These are phyloP conservation scores for Ganoderma leucocontextum DNA, from an alignment of 1,284 basidiomycete species.

Conservation along the genomic window DNA sequence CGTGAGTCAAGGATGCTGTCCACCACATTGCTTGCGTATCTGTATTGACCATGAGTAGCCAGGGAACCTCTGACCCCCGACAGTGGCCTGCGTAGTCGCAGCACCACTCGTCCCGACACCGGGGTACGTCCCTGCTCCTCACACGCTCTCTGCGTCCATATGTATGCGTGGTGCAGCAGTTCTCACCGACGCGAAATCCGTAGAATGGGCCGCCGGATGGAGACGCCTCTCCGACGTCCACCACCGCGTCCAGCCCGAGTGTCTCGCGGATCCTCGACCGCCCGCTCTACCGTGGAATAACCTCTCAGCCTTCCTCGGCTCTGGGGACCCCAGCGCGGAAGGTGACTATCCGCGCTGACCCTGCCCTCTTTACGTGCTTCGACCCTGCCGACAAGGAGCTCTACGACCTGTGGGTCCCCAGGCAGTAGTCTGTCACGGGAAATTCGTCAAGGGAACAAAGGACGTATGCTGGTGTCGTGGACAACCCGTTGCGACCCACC, in stretches of 20 bases:
- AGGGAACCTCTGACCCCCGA: conserved; percentile 28
- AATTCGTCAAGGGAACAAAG: background rate
- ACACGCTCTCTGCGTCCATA: background rate
- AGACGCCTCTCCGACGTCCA: conserved; percentile 35
- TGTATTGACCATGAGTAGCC: conserved; percentile 3
- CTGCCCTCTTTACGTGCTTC: conserved; percentile 72
- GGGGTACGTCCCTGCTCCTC: conserved; percentile 16
- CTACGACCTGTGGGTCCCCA: conserved; percentile 78
- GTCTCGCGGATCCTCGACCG: conserved; percentile 28
- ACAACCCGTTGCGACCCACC: background rate
- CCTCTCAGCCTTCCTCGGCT: conserved; percentile 34
- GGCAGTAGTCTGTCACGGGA: conserved; percentile 29
- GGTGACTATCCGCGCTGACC: conserved; percentile 65
- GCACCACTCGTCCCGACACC: conserved; percentile 10
- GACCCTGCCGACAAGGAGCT: conserved; percentile 76
- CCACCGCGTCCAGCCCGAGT: conserved; percentile 30
- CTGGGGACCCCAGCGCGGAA: conserved; percentile 46
- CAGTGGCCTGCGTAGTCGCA: conserved; percentile 26
- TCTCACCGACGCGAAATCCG: background rate
- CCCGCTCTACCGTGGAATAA: conserved; percentile 25
- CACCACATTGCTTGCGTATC: background rate
- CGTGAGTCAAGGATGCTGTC: conserved; percentile 9
- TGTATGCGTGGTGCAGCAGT: background rate
- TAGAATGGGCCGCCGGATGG: conserved; percentile 11
- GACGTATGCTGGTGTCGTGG: background rate